Conservation (phyloP, 129 eudicot species). For the Centella asiatica region DNA sequence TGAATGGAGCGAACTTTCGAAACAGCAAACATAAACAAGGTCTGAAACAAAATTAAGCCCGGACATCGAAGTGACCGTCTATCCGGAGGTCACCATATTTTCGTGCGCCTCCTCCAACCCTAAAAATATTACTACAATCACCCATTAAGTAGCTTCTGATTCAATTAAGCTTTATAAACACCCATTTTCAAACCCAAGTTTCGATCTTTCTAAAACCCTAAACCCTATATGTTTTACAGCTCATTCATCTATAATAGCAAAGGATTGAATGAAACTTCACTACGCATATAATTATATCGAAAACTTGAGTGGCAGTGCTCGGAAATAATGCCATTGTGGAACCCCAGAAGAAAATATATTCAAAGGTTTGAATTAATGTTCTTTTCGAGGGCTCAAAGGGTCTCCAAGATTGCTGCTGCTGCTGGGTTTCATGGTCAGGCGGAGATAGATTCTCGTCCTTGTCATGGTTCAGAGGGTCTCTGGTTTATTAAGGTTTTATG, state of each 20-base stretch:
- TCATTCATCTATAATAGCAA: neutral
- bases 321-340: slow-evolving; percentile 57
- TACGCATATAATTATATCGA: neutral
- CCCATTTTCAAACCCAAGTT: too few relatives aligned
- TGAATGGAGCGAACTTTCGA: too few relatives aligned
- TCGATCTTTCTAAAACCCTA: neutral
- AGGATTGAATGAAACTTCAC: neutral
- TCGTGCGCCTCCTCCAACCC: too few relatives aligned
- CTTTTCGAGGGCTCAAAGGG: slow-evolving; percentile 29
- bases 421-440: slow-evolving; percentile 33
- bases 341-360: slow-evolving; percentile 8
- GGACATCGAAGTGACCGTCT: too few relatives aligned
- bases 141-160: too few relatives aligned
- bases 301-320: neutral
- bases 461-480: slow-evolving; percentile 14
- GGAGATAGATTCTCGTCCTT: slow-evolving; percentile 17
- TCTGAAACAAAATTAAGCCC: too few relatives aligned
- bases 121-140: too few relatives aligned
- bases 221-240: neutral
- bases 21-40: too few relatives aligned
- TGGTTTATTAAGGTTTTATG: slow-evolving; percentile 82
- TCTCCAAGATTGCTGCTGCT: slow-evolving; percentile 27
- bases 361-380: slow-evolving; percentile 11
- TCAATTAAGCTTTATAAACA: too few relatives aligned
- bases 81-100: too few relatives aligned